phyloP scores from a whole-genome alignment of 108 stramenopile genomes.

The Aurantiochytrium sp. region DNA sequence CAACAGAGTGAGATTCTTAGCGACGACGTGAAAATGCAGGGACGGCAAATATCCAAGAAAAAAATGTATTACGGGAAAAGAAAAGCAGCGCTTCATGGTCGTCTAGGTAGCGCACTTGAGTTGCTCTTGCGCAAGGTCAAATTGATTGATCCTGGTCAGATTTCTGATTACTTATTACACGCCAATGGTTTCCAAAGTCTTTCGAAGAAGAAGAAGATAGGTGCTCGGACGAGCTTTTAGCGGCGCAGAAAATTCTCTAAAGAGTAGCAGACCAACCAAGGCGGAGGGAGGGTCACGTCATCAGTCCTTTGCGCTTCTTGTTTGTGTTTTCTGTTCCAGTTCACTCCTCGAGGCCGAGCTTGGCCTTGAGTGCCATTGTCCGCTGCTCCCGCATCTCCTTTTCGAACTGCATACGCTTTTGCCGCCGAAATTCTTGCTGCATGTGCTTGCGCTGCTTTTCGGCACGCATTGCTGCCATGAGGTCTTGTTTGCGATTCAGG shows the following conservation, averaged over 20 bases:
- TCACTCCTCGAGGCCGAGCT: not conserved
- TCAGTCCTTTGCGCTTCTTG: not conserved
- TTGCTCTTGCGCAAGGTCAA: not conserved
- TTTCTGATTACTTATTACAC: not conserved
- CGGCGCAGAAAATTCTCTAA: not conserved
- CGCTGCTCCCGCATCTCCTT: not conserved
- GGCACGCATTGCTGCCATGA: slow-evolving; percentile 50
- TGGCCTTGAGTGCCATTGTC: not conserved
- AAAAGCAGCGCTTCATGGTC: too few relatives aligned
- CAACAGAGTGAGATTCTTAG: too few relatives aligned
- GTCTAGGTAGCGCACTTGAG: too few relatives aligned
- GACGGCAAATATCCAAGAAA: too few relatives aligned
- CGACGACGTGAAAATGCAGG: too few relatives aligned
- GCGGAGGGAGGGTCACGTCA: not conserved
- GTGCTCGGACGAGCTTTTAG: not conserved
- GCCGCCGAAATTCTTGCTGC: slow-evolving; percentile 33
- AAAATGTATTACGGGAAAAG: too few relatives aligned
- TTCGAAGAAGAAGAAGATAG: not conserved
- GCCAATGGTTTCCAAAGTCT: not conserved
- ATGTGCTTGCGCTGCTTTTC: slow-evolving; percentile 48
- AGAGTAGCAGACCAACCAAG: not conserved
- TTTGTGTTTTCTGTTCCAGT: not conserved
- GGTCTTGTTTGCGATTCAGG: slow-evolving; percentile 40
- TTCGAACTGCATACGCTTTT: not conserved
- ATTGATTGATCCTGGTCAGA: not conserved